Evolutionary conservation across 495 filamentous ascomycete species (phyloP).

Genomic region (Xylaria telfairii): DNA sequence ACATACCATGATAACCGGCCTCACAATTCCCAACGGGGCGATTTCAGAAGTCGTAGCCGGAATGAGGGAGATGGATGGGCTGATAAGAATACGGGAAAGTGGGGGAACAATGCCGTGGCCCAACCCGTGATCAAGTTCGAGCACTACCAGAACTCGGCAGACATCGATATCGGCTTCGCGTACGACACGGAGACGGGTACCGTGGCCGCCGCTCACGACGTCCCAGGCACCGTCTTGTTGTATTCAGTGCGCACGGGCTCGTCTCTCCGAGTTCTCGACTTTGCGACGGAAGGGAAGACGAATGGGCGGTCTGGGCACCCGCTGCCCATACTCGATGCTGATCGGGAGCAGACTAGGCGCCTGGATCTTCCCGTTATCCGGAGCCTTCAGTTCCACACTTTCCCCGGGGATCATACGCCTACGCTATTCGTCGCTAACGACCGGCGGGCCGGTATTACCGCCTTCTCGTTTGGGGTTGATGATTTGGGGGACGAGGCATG

Average conservation of each 20-base stretch:
- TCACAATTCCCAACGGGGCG: neutral
- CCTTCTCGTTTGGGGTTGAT: conserved; percentile 37
- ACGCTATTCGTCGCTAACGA: conserved; percentile 41
- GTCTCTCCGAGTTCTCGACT: conserved; percentile 29
- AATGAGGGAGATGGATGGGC: neutral
- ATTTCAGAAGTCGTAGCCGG: neutral
- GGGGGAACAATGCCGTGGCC: neutral
- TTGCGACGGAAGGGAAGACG: neutral
- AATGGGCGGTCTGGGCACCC: neutral
- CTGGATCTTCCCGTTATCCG: conserved; percentile 24
- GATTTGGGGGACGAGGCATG: conserved; percentile 1
- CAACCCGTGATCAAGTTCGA: conserved; percentile 45
- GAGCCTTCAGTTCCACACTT: conserved; percentile 40
- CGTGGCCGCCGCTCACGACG: conserved; percentile 50
- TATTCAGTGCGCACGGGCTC: conserved; percentile 47
- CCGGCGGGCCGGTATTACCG: conserved; percentile 27
- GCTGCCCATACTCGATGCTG: neutral
- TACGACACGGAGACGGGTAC: conserved; percentile 40
- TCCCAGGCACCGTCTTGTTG: conserved; percentile 45
- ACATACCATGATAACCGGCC: neutral
- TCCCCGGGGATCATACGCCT: conserved; percentile 38
- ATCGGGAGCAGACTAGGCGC: neutral
- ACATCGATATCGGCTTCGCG: conserved; percentile 46
- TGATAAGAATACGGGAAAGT: neutral
- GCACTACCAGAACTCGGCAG: conserved; percentile 44